Conservation (phyloP, 345 rosid genomes). For the Rhodamnia rubescens region DNA sequence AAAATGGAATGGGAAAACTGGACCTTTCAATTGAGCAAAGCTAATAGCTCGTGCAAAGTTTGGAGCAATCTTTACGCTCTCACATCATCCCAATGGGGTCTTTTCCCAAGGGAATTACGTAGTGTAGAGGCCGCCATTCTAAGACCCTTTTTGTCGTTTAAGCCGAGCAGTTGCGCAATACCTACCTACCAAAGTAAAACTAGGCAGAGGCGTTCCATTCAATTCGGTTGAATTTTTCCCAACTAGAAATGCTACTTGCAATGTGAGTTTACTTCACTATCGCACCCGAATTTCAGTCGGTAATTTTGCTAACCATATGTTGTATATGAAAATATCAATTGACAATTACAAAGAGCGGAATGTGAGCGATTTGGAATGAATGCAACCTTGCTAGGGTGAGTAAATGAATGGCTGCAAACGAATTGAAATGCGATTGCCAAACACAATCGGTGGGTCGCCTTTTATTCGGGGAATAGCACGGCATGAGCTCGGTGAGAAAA, state of each 20-base stretch:
- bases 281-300: background rate
- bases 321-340: background rate
- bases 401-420: background rate
- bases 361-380: background rate
- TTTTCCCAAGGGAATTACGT: background rate
- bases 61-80: background rate
- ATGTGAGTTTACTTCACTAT: background rate
- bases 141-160: background rate
- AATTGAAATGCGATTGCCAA: background rate
- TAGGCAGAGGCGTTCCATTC: background rate
- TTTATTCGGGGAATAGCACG: background rate
- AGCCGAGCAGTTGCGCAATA: background rate
- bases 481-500: background rate
- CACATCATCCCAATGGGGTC: background rate
- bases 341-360: background rate
- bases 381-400: background rate
- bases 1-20: background rate
- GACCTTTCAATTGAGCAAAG: background rate
- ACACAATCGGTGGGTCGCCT: background rate
- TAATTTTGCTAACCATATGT: background rate
- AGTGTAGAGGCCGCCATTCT: background rate
- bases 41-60: background rate
- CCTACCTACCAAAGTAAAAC: background rate
- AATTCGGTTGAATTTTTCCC: no score
- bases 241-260: background rate